Conservation (phyloP, 140 eudicot species). For the Oenanthe javanica region DNA sequence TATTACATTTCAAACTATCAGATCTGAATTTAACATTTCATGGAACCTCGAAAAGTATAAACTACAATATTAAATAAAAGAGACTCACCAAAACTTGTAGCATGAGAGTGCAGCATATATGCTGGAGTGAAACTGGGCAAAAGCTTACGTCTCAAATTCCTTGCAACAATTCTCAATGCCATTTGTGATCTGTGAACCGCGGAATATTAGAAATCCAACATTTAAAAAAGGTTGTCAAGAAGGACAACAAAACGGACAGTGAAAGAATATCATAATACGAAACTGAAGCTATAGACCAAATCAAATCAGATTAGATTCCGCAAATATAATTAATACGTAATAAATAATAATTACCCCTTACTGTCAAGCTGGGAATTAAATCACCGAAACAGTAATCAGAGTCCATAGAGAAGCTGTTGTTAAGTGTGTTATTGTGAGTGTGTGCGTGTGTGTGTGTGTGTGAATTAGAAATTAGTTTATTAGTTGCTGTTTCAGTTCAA, state of each 20-base stretch:
- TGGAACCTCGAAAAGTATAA: not conserved
- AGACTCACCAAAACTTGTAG: constrained; percentile 76
- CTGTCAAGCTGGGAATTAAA: not conserved
- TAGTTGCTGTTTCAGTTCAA: too few relatives aligned
- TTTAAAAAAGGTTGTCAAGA: not conserved
- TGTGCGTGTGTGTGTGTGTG: too few relatives aligned
- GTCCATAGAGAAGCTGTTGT: not conserved
- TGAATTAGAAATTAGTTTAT: not conserved
- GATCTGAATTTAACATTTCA: not conserved
- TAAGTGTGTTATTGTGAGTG: not conserved
- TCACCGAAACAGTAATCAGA: not conserved
- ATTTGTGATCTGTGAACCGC: constrained; percentile 4
- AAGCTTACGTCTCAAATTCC: constrained; percentile 37
- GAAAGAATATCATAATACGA: too few relatives aligned
- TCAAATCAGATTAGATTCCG: not conserved
- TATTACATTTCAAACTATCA: not conserved
- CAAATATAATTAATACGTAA: not conserved
- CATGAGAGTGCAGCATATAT: constrained; percentile 62
- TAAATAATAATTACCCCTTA: not conserved
- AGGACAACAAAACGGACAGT: too few relatives aligned
- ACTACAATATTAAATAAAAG: not conserved
- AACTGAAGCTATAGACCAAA: too few relatives aligned
- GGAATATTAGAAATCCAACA: not conserved
- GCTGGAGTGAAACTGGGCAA: constrained; percentile 35
- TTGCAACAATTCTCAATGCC: constrained; percentile 37